A percentile compares a stretch with the other conserved stretches of the same genome.
Evolutionary conservation across 345 rosid genomes (phyloP).

Genomic region (Eucalyptus curtisii): DNA sequence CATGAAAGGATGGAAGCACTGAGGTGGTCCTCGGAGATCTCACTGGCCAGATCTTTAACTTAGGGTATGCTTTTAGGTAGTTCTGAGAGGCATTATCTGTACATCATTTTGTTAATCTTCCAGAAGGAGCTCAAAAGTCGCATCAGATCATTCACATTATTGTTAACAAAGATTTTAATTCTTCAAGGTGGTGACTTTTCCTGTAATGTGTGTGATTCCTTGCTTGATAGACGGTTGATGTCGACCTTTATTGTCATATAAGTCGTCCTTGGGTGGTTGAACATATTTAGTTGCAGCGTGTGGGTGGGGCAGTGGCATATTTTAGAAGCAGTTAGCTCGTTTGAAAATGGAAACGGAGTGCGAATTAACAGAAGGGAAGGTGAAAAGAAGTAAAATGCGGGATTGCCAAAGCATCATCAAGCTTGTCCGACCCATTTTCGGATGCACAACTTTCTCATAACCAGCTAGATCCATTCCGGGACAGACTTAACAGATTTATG

Average conservation of each 20-base stretch:
- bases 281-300: not conserved
- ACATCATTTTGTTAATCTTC: not conserved
- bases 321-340: not conserved
- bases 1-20: constrained; percentile 62
- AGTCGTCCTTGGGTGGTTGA: not conserved
- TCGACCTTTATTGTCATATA: not conserved
- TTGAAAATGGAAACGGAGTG: not conserved
- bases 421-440: not conserved
- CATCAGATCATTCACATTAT: not conserved
- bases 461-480: not conserved
- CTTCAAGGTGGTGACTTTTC: not conserved
- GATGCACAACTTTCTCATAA: not conserved
- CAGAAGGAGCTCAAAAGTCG: not conserved
- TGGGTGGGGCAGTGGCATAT: not conserved
- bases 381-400: not conserved
- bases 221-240: not conserved
- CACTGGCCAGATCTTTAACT: not conserved
- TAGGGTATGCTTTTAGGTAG: not conserved
- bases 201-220: not conserved
- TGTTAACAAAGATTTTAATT: not conserved
- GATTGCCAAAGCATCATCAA: not conserved
- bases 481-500: not conserved
- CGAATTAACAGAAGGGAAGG: not conserved
- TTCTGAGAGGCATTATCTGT: not conserved
- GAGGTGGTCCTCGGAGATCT: not conserved